These are phyloP conservation scores for Fusarium domesticum DNA, from an alignment of 2,329 filamentous ascomycete species.

Conservation along the genomic window DNA sequence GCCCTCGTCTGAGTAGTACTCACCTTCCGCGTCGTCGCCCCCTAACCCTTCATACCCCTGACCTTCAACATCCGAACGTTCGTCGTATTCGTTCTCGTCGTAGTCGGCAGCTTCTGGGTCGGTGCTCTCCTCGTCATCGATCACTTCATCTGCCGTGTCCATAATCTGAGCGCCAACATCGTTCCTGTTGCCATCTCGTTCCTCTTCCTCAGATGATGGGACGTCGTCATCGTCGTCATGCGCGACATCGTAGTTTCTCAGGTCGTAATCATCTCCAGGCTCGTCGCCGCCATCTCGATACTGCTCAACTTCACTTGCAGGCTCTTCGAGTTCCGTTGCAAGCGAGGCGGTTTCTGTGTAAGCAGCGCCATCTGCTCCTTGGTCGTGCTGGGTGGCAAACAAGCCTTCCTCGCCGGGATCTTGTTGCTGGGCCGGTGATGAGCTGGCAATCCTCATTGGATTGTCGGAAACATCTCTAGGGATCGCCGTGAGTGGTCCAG, in stretches of 20 bases:
- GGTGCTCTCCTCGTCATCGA: slow-evolving; percentile 29
- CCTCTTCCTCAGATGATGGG: slow-evolving; percentile 27
- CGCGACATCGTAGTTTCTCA: slow-evolving; percentile 33
- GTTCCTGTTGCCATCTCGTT: slow-evolving; percentile 28
- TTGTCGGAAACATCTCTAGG: slow-evolving; percentile 17
- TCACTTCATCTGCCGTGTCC: slow-evolving; percentile 20
- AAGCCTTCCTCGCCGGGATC: slow-evolving; percentile 7
- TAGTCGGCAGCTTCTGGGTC: slow-evolving; percentile 20
- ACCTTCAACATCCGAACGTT: slow-evolving; percentile 15
- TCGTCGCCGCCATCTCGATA: slow-evolving; percentile 29
- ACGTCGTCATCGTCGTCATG: slow-evolving; percentile 36
- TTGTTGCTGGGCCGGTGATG: slow-evolving; percentile 17
- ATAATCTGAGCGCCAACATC: slow-evolving; percentile 23
- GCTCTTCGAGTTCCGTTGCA: slow-evolving; percentile 10
- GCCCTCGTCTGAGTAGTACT: slow-evolving; percentile 29
- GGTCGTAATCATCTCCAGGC: slow-evolving; percentile 35
- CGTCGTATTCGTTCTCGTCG: slow-evolving; percentile 29
- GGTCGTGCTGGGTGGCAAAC: slow-evolving; percentile 5
- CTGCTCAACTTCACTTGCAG: slow-evolving; percentile 21
- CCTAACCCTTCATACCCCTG: slow-evolving; percentile 29
- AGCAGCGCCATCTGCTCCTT: slow-evolving; percentile 4
- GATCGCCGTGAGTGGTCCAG: slow-evolving; percentile 4
- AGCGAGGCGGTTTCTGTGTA: slow-evolving; percentile 3
- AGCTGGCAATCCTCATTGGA: slow-evolving; percentile 25
- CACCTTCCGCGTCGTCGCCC: slow-evolving; percentile 29